phyloP scores from a whole-genome alignment of 106 monocot species.

The Dendrobium huoshanense region DNA sequence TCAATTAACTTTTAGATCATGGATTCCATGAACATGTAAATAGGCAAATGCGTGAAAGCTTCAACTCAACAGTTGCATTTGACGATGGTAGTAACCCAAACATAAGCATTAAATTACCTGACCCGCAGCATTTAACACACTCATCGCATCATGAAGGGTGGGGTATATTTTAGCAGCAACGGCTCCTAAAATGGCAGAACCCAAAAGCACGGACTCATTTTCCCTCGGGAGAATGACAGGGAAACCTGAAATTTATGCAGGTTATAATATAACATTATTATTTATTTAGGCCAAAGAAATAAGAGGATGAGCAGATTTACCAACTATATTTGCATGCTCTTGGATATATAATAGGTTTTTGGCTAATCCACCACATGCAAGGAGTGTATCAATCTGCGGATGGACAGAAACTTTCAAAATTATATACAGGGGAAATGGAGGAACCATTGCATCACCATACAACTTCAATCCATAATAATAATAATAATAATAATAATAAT shows the following conservation, averaged over 20 bases:
- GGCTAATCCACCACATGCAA: constrained; percentile 96
- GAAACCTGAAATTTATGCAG: constrained; percentile 41
- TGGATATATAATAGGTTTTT: constrained; percentile 88
- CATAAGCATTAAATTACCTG: constrained; percentile 32
- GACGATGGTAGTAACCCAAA: background rate
- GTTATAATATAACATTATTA: background rate
- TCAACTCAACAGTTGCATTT: background rate
- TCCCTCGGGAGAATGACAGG: constrained; percentile 91
- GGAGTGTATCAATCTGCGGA: constrained; percentile 83
- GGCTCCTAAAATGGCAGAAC: constrained; percentile 86
- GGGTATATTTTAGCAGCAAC: constrained; percentile 77
- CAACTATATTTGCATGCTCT: constrained; percentile 90
- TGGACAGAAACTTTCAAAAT: background rate
- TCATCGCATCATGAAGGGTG: constrained; percentile 83
- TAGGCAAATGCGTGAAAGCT: background rate
- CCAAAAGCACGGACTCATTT: constrained; percentile 92
- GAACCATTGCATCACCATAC: background rate
- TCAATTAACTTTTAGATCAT: background rate
- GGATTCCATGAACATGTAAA: background rate
- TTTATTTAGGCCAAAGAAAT: background rate
- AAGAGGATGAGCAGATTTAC: constrained; percentile 23
- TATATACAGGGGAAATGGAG: background rate
- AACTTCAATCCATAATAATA: background rate
- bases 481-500: background rate
- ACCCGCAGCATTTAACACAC: constrained; percentile 82